Base-by-base conservation (phyloP, 2,329 filamentous ascomycete genomes). In the Verticillium tricorpus region DNA sequence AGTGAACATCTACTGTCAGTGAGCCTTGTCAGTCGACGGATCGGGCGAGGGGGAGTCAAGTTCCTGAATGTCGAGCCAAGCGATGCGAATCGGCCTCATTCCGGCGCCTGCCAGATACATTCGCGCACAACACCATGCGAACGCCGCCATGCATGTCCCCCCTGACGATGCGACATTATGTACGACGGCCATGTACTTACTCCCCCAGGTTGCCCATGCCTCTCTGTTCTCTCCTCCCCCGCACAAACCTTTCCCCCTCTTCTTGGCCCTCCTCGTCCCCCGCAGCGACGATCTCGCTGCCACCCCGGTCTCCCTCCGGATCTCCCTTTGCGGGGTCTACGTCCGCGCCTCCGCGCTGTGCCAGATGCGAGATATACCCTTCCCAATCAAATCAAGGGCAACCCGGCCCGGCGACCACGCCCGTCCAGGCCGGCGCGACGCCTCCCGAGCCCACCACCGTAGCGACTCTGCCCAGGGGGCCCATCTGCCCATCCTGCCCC, bases 311-410 rank as follows among this genome's bases (percentile, higher is more conserved):
- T 31, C 17, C 35, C 56, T 28, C 35, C 37, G 34, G 55, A 22
- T 50, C 39, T 12, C 45, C 45, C 45, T 19, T 52, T 52, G 45
- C 45, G 45, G 45, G 19, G 45, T 52, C 45, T 58, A 17, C 35
- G 8, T 35, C 56, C 37, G 22, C 56, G 37, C 57, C 57, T 40
- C 57, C 22, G 55, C 22, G n/a, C 45, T 52, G 45, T 15, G 3
- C 57, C 22, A 32, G 37, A 39, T 58, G 57, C 57, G 32, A 39
- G 57, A 58, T 58, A 58, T 58, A 50, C 40, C 57, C 57, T 58
- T 58, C 31, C 57, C 57, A 58, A 58, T 58, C 57, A 58, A 39
- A 50, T 52, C 57, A 5, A 50, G 57, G 57, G 37, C 57, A 50
- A 50, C 37, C 37, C 57, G 37, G 57, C 39, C 35, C 55, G 55